phyloP scores from a whole-genome alignment of 306 rosid species.

The Cicer yamashitae region DNA sequence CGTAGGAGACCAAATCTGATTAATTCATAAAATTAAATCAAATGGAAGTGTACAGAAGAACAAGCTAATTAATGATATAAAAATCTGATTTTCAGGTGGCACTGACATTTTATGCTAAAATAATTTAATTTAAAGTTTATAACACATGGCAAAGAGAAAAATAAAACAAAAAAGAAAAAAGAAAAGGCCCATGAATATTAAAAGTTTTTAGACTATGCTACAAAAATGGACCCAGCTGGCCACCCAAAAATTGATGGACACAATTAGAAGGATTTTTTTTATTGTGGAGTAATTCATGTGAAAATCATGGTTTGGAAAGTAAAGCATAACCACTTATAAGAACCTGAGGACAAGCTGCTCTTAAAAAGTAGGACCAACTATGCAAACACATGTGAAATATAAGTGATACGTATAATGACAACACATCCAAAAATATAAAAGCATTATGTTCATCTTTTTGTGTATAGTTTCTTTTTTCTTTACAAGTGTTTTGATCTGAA shows the following conservation, averaged over 20 bases:
- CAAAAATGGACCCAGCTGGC: slow-evolving; percentile 36
- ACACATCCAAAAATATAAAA: not conserved
- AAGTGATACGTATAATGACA: not conserved
- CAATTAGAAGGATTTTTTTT: not conserved
- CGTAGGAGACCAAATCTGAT: slow-evolving; percentile 36
- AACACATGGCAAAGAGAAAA: not conserved
- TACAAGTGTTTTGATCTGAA: too few relatives aligned
- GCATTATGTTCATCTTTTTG: slow-evolving; percentile 9
- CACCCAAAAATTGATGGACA: slow-evolving; percentile 28
- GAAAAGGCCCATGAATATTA: not conserved
- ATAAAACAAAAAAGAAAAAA: not conserved
- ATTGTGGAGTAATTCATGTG: slow-evolving; percentile 40
- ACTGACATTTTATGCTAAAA: slow-evolving; percentile 13
- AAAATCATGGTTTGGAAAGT: slow-evolving; percentile 39
- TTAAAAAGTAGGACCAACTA: slow-evolving; percentile 17
- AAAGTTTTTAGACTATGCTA: not conserved
- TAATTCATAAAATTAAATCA: slow-evolving; percentile 46
- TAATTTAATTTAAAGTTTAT: not conserved
- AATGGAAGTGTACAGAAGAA: slow-evolving; percentile 55
- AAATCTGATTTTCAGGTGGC: slow-evolving; percentile 9
- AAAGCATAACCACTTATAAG: slow-evolving; percentile 7
- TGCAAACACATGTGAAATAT: slow-evolving; percentile 40
- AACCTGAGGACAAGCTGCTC: slow-evolving; percentile 6
- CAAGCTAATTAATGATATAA: slow-evolving; percentile 37
- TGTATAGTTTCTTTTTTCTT: not conserved